Percentiles rank a stretch among this genome's conserved stretches.
phyloP scores from a whole-genome alignment of 2,329 filamentous ascomycete species.

The Curvularia sp. region DNA sequence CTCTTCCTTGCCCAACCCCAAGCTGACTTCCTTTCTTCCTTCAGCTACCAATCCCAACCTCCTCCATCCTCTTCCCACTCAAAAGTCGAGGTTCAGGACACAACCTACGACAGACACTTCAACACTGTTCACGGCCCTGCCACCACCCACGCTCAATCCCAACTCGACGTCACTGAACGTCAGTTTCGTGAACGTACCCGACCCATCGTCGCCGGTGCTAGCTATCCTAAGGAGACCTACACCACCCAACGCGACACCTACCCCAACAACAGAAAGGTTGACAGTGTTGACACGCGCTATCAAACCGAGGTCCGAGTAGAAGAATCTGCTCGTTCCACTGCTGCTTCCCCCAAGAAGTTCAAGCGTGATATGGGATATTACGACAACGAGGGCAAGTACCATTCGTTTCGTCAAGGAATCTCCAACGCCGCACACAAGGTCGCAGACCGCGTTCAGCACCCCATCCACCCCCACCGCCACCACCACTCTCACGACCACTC shows the following conservation, averaged over 20 bases:
- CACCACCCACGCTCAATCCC: conserved; percentile 63
- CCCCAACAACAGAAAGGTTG: conserved; percentile 47
- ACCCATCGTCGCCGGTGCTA: conserved; percentile 59
- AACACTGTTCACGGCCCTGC: conserved; percentile 57
- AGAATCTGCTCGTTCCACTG: conserved; percentile 58
- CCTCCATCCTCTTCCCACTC: conserved; percentile 64
- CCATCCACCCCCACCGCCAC: conserved; percentile 65
- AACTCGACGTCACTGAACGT: conserved; percentile 65
- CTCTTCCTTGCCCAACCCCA: conserved; percentile 42
- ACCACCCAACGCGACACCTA: conserved; percentile 52
- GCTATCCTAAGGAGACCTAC: conserved; percentile 52
- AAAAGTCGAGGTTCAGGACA: conserved; percentile 70
- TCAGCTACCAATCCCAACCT: conserved; percentile 64
- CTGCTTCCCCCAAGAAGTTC: conserved; percentile 59
- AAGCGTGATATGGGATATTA: conserved; percentile 78
- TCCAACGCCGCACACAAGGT: conserved; percentile 60
- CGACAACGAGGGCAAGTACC: conserved; percentile 79
- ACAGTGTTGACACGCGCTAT: conserved; percentile 48
- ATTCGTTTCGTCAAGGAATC: conserved; percentile 75
- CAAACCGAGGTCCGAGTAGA: conserved; percentile 60
- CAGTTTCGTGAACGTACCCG: conserved; percentile 70
- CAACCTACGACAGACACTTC: conserved; percentile 56
- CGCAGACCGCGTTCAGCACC: conserved; percentile 70
- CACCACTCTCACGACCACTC: conserved; percentile 52
- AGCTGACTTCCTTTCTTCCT: conserved; percentile 49